These are phyloP conservation scores for Sarcomyxa edulis DNA, from an alignment of 768 basidiomycete species.

Conservation along the genomic window DNA sequence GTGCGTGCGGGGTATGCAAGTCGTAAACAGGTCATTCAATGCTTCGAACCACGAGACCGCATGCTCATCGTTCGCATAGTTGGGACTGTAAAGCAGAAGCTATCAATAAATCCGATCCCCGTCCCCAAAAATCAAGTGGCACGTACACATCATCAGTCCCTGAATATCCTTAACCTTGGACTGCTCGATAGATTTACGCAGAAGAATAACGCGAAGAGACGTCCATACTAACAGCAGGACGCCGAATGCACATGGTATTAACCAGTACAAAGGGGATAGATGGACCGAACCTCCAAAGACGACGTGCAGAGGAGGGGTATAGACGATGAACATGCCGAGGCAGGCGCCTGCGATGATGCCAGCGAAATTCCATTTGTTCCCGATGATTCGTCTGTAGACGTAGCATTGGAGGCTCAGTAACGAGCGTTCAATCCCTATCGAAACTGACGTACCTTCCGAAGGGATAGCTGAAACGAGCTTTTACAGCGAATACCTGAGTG, in stretches of 20 bases:
- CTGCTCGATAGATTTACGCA: slow-evolving; percentile 50
- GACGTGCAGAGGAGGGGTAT: slow-evolving; percentile 63
- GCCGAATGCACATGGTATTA: slow-evolving; percentile 60
- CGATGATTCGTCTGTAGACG: slow-evolving; percentile 40
- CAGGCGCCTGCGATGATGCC: slow-evolving; percentile 59
- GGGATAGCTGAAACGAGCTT: slow-evolving; percentile 58
- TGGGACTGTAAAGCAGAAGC: slow-evolving; percentile 41
- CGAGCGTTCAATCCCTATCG: too few relatives aligned
- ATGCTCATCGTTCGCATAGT: slow-evolving; percentile 64
- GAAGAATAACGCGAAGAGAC: slow-evolving; percentile 50
- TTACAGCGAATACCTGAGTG: slow-evolving; percentile 56
- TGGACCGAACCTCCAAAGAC: slow-evolving; percentile 60
- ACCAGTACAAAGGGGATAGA: slow-evolving; percentile 62
- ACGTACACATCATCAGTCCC: slow-evolving; percentile 70
- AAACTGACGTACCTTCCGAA: too few relatives aligned
- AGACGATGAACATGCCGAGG: slow-evolving; percentile 64
- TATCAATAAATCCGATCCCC: slow-evolving; percentile 9
- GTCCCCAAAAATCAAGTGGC: neutral
- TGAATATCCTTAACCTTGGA: slow-evolving; percentile 59
- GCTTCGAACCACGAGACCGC: slow-evolving; percentile 30
- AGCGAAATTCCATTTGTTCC: slow-evolving; percentile 60
- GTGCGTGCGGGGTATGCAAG: too few relatives aligned
- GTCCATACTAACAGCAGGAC: slow-evolving; percentile 51
- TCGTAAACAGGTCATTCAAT: slow-evolving; percentile 1
- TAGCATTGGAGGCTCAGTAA: too few relatives aligned